A percentile compares a stretch with the other conserved stretches of the same genome.
Evolutionary conservation across 805 yeast species (phyloP).

Genomic region (Kuraishia molischiana): DNA sequence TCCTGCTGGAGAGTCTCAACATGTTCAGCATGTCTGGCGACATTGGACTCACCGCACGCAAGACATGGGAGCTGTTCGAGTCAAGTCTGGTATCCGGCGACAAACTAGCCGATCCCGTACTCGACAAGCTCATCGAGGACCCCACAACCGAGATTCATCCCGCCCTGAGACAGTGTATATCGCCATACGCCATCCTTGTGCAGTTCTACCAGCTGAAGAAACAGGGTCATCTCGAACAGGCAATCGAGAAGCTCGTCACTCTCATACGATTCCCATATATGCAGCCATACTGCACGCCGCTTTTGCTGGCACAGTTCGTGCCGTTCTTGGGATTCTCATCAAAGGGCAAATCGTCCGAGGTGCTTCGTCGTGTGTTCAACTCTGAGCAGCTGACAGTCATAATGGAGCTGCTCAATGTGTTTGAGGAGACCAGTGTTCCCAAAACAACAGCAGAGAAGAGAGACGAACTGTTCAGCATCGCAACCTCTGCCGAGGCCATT

Average conservation of each 20-base stretch:
- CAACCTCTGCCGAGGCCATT: slow-evolving; percentile 4
- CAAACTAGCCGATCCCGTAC: slow-evolving; percentile 44
- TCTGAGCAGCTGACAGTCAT: slow-evolving; percentile 13
- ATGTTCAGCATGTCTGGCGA: slow-evolving; percentile 60
- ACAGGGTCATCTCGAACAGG: slow-evolving; percentile 12
- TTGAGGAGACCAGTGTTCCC: slow-evolving; percentile 8
- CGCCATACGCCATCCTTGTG: slow-evolving; percentile 62
- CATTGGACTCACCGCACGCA: slow-evolving; percentile 34
- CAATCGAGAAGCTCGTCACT: slow-evolving; percentile 22
- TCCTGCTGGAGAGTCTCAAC: slow-evolving; percentile 48
- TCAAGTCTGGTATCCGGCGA: slow-evolving; percentile 41
- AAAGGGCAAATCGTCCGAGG: background rate
- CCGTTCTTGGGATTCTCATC: slow-evolving; percentile 23
- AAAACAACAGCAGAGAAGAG: slow-evolving; percentile 6
- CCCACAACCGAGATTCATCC: slow-evolving; percentile 33
- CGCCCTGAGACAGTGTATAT: slow-evolving; percentile 52
- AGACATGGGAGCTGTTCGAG: slow-evolving; percentile 55
- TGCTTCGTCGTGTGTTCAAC: slow-evolving; percentile 4
- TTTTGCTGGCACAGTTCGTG: slow-evolving; percentile 36
- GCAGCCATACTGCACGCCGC: slow-evolving; percentile 39
- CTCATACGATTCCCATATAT: slow-evolving; percentile 41
- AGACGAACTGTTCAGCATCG: slow-evolving; percentile 11
- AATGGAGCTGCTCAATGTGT: slow-evolving; percentile 15
- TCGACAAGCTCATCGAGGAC: slow-evolving; percentile 8
- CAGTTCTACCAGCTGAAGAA: slow-evolving; percentile 31